phyloP scores from a whole-genome alignment of 768 basidiomycete genomes.

The Crassisporium funariophilum region DNA sequence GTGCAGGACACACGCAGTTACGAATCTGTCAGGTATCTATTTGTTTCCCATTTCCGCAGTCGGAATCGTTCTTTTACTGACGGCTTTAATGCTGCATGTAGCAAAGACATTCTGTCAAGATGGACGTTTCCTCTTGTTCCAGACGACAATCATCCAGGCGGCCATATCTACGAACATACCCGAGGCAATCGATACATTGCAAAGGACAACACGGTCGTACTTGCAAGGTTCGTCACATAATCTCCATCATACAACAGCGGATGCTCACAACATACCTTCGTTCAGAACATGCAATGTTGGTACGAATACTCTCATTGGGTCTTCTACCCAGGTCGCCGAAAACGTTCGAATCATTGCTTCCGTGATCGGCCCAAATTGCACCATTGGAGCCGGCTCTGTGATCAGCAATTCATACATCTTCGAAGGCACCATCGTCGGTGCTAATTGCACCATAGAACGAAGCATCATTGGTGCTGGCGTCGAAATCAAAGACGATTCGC shows the following conservation, averaged over 20 bases:
- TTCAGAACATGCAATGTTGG: slow-evolving; percentile 80
- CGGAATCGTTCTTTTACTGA: slow-evolving; percentile 2
- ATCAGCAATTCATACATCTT: slow-evolving; percentile 84
- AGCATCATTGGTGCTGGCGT: slow-evolving; percentile 84
- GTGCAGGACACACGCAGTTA: slow-evolving; percentile 93
- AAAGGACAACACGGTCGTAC: slow-evolving; percentile 70
- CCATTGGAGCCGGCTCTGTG: slow-evolving; percentile 68
- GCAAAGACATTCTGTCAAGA: slow-evolving; percentile 90
- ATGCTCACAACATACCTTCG: background rate
- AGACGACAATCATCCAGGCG: slow-evolving; percentile 88
- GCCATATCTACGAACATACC: slow-evolving; percentile 81
- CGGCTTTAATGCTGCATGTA: no score
- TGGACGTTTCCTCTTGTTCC: slow-evolving; percentile 97
- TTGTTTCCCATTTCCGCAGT: slow-evolving; percentile 3
- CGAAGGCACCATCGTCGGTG: slow-evolving; percentile 71
- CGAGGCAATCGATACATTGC: slow-evolving; percentile 90
- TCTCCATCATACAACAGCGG: background rate
- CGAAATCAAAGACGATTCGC: slow-evolving; percentile 65
- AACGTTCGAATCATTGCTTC: slow-evolving; percentile 68
- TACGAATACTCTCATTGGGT: slow-evolving; percentile 84
- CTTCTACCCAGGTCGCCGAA: slow-evolving; percentile 66
- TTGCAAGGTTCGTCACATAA: slow-evolving; percentile 70
- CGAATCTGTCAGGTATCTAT: slow-evolving; percentile 76
- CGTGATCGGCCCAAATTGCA: slow-evolving; percentile 77
- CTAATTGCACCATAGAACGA: slow-evolving; percentile 68